These are phyloP conservation scores for Citrus cavaleriei DNA, from an alignment of 345 rosid genomes.

Conservation along the genomic window DNA sequence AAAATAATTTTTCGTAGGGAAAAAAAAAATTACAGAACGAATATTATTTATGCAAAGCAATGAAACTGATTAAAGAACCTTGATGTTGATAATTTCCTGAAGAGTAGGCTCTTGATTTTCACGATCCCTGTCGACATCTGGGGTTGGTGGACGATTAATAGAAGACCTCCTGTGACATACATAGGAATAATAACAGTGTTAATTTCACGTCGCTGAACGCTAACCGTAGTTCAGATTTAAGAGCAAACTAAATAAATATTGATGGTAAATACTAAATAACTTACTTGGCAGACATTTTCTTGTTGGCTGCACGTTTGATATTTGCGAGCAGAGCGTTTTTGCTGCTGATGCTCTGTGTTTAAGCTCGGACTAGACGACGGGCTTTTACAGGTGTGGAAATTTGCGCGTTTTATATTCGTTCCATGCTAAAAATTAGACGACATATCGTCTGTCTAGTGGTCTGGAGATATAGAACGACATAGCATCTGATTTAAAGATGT, in stretches of 20 bases:
- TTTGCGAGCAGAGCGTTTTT: not conserved
- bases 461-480: too few species aligned
- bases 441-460: too few species aligned
- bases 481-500: too few species aligned
- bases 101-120: constrained; percentile 45
- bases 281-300: constrained; percentile 8
- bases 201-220: not conserved
- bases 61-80: constrained; percentile 33
- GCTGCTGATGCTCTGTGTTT: not conserved
- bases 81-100: constrained; percentile 59
- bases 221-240: not conserved
- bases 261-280: too few species aligned
- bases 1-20: not conserved
- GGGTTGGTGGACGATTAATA: constrained; percentile 63
- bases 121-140: constrained; percentile 39
- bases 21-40: not conserved
- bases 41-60: not conserved
- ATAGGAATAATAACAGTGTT: not conserved
- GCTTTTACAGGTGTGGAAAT: too few species aligned
- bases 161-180: constrained; percentile 51
- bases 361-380: too few species aligned
- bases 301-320: not conserved
- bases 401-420: too few species aligned
- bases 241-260: not conserved
- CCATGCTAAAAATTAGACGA: too few species aligned